Percentiles rank a stretch among this genome's conserved stretches.
Conservation (phyloP, 208 protist species). For the Leishmania gerbilli region DNA sequence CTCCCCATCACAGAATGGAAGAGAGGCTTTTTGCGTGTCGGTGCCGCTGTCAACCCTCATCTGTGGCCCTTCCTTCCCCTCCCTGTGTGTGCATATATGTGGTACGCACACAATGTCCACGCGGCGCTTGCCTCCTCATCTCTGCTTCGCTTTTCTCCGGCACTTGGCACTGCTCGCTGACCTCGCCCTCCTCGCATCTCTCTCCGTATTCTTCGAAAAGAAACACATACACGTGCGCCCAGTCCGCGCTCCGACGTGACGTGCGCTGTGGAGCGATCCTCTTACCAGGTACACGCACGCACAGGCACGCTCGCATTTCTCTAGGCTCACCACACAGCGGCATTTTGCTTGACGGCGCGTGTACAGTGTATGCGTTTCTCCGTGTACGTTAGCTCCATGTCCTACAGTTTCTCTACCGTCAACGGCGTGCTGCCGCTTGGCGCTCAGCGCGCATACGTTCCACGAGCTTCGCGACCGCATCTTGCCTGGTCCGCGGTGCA, state of each 20-base stretch:
- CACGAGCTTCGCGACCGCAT: constrained; percentile 49
- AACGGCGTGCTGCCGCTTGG: constrained; percentile 33
- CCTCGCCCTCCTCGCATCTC: background rate
- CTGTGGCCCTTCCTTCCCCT: background rate
- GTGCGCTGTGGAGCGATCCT: background rate
- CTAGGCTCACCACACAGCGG: background rate
- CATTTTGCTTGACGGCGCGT: background rate
- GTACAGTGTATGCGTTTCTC: background rate
- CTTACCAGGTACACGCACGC: background rate
- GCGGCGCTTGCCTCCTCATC: background rate
- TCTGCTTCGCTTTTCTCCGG: background rate
- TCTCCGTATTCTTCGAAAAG: background rate
- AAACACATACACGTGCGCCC: background rate
- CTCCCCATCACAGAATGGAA: background rate
- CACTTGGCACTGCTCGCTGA: background rate
- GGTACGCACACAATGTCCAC: background rate
- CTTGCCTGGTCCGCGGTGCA: constrained; percentile 32
- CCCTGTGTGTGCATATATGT: background rate
- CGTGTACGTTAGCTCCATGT: background rate
- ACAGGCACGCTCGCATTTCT: background rate
- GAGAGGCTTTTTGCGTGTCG: too few species aligned
- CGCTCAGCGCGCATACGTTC: constrained; percentile 42
- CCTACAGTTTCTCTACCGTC: constrained; percentile 35
- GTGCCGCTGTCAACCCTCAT: background rate
- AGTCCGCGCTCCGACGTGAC: background rate